These are phyloP conservation scores for Pseudomicrostroma phylloplanum DNA, from an alignment of 1,284 basidiomycete genomes.

Conservation along the genomic window DNA sequence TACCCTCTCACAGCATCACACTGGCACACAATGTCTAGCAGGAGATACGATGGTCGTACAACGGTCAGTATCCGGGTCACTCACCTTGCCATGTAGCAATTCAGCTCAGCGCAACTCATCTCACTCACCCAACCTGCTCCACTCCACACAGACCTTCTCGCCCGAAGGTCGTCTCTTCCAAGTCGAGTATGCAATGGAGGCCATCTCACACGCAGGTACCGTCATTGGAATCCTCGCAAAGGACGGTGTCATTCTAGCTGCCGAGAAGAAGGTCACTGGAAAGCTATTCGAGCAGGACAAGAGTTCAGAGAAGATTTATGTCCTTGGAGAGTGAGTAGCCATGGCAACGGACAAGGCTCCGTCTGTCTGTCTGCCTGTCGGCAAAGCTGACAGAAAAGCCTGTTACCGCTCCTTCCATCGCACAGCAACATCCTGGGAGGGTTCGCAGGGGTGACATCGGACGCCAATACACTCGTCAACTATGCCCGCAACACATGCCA, in stretches of 20 bases:
- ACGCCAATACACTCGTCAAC: constrained; percentile 95
- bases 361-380: neutral
- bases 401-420: neutral
- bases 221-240: constrained; percentile 90
- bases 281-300: constrained; percentile 87
- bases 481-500: constrained; percentile 87
- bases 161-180: constrained; percentile 53
- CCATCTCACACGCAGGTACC: constrained; percentile 92
- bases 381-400: neutral
- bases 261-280: constrained; percentile 98
- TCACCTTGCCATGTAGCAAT: neutral
- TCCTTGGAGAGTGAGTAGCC: constrained; percentile 65
- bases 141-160: constrained; percentile 25
- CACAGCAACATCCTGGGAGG: constrained; percentile 86
- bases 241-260: constrained; percentile 85
- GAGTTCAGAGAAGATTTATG: constrained; percentile 94
- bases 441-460: constrained; percentile 90
- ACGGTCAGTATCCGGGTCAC: neutral
- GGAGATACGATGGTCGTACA: constrained; percentile 4
- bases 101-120: neutral
- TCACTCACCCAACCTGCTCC: neutral
- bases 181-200: constrained; percentile 99
- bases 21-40: neutral
- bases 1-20: neutral
- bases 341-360: neutral